Base-by-base conservation (phyloP, 805 yeast species). In the Tetrapisispora arboricola region DNA sequence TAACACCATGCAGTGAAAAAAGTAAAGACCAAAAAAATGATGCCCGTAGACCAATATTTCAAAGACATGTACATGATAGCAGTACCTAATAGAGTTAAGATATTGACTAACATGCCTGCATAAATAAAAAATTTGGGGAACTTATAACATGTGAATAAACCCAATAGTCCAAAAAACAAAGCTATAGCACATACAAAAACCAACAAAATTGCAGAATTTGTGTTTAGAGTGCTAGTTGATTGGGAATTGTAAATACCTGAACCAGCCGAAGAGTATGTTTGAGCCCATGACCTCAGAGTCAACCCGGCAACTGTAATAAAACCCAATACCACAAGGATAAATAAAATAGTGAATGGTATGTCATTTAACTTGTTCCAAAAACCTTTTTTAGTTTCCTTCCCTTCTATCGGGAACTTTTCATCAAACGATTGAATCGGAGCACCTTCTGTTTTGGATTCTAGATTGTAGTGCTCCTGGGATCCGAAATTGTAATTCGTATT, bases 1-100 rank as follows among this genome's bases (percentile, higher is more conserved):
- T 80, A 85, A 55, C 79, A 73, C 68, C 73, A 76, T 7, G 84
- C 84, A 19, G 79, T 71, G 40, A 81, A 60, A 2, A 72, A 54
- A 0, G 87, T 71, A 58, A 84, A 82, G 1, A 80, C 70, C 47
- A 82, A 63, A 48, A 80, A 81, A 28, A 80, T 86, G 45, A 84
- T 67, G 2, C 86, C 95, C 0, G 94, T 90, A 4, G 90, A 78
- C 67, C 80, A 85, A 60, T 84, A 82, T 25, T 69, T 66, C 49
- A 72, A 68, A 1, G 71, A 78, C 51, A 87, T 70, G 54, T 82
- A 84, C 61, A 75, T 80, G 49, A 87, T 78, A 5, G 86, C 75
- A 6, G 94, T 78, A 15, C 83, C 95, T 21, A 85, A 51, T 3
- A 90, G 85, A 43, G 84, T 60, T 1, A 77, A 50, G 11, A 84